A percentile compares a stretch with the other conserved stretches of the same genome.
Conservation (phyloP, 176 grass and related monocot species). For the Chloris gayana region DNA sequence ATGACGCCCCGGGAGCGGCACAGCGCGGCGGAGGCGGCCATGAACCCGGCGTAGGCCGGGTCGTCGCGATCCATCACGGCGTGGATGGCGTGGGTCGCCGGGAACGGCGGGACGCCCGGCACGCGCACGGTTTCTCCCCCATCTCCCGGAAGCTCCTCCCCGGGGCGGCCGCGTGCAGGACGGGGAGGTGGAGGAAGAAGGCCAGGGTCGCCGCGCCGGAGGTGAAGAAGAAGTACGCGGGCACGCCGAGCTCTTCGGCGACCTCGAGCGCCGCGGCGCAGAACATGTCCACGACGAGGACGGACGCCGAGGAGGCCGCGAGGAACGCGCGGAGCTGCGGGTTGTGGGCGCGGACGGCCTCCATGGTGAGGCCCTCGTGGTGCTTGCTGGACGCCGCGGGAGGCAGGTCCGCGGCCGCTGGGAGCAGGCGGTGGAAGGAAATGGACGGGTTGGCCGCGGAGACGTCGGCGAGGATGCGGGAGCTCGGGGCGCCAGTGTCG, state of each 20-base stretch:
- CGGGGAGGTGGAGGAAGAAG: slow-evolving; percentile 30
- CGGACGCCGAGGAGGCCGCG: slow-evolving; percentile 20
- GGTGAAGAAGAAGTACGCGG: slow-evolving; percentile 57
- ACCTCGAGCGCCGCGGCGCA: slow-evolving; percentile 50
- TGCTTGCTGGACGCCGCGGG: slow-evolving; percentile 7
- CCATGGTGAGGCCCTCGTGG: slow-evolving; percentile 45
- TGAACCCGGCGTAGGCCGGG: slow-evolving; percentile 34
- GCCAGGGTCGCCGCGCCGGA: slow-evolving; percentile 43
- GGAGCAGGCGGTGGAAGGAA: slow-evolving; percentile 50
- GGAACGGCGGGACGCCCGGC: slow-evolving; percentile 39
- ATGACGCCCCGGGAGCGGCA: slow-evolving; percentile 47
- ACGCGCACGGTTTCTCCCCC: slow-evolving; percentile 16
- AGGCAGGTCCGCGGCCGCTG: neutral
- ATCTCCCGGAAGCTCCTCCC: slow-evolving; percentile 21
- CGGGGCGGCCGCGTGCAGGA: neutral
- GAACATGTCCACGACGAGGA: slow-evolving; percentile 61
- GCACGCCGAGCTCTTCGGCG: slow-evolving; percentile 50
- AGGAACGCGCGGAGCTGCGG: slow-evolving; percentile 43
- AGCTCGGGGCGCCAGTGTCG: slow-evolving; percentile 39
- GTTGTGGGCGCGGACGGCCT: slow-evolving; percentile 46
- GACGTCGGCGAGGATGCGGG: slow-evolving; percentile 44
- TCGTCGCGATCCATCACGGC: slow-evolving; percentile 54
- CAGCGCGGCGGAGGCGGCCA: neutral
- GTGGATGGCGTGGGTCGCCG: slow-evolving; percentile 45
- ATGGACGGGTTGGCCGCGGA: slow-evolving; percentile 55